Conservation (phyloP, 768 basidiomycete genomes). For the Leccinum disarticulatum region DNA sequence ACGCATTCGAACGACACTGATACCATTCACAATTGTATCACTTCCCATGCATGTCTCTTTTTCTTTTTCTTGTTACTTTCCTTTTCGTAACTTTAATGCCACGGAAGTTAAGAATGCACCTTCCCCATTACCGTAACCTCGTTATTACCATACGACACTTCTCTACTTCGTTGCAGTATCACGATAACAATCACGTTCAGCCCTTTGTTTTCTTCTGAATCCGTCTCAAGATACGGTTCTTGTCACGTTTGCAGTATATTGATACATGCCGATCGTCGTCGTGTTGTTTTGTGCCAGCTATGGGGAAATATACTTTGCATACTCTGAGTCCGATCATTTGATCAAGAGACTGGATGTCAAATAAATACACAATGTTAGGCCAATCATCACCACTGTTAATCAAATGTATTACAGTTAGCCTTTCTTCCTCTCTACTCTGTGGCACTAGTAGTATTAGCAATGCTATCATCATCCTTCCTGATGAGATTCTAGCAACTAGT, state of each 20-base stretch:
- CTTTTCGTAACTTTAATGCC: slow-evolving; percentile 2
- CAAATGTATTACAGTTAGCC: not conserved
- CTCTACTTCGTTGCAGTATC: slow-evolving; percentile 9
- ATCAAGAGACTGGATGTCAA: too few relatives aligned
- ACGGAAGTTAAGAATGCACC: slow-evolving; percentile 3
- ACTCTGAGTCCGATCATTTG: too few relatives aligned
- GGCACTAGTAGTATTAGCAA: not conserved
- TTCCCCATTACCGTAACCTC: slow-evolving; percentile 5
- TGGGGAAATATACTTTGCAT: slow-evolving; percentile 14
- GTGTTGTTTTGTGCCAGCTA: slow-evolving; percentile 30
- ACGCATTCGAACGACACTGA: slow-evolving; percentile 25
- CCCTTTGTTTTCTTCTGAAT: not conserved
- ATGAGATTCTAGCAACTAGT: not conserved
- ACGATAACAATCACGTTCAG: not conserved
- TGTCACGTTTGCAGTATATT: slow-evolving; percentile 14
- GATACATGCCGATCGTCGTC: slow-evolving; percentile 24
- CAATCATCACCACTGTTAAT: too few relatives aligned
- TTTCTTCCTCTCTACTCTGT: not conserved
- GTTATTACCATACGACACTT: slow-evolving; percentile 14
- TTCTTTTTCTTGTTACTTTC: not conserved
- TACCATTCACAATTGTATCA: slow-evolving; percentile 29
- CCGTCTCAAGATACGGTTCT: slow-evolving; percentile 14
- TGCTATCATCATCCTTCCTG: not conserved
- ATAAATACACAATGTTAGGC: too few relatives aligned
- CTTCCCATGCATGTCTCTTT: slow-evolving; percentile 16